These are phyloP conservation scores for Xylaria grammica DNA, from an alignment of 495 filamentous ascomycete genomes.

Conservation along the genomic window DNA sequence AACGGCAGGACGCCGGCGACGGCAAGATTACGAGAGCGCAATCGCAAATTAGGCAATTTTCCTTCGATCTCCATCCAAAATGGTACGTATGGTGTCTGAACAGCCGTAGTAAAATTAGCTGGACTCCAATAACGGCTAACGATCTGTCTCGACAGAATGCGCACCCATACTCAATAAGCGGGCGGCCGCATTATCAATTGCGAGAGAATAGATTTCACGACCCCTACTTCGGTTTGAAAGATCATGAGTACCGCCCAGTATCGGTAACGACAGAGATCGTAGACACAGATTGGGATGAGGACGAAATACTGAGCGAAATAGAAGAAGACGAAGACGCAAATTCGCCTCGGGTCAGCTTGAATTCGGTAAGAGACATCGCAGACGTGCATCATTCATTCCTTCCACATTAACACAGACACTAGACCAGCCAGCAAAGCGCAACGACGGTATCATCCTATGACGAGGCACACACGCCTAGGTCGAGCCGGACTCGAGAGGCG, in stretches of 20 bases:
- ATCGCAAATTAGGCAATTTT: constrained; percentile 23
- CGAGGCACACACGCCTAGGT: constrained; percentile 72
- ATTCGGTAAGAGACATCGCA: constrained; percentile 59
- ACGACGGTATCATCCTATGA: constrained; percentile 80
- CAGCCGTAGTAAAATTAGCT: not conserved
- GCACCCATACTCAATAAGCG: constrained; percentile 32
- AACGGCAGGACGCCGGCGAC: constrained; percentile 43
- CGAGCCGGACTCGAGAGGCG: constrained; percentile 45
- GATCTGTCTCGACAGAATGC: constrained; percentile 29
- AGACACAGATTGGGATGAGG: constrained; percentile 77
- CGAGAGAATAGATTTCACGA: constrained; percentile 52
- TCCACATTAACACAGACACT: constrained; percentile 33
- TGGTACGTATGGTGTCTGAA: constrained; percentile 25
- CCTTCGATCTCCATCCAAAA: constrained; percentile 25
- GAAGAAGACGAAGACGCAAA: constrained; percentile 61
- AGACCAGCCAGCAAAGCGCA: constrained; percentile 68
- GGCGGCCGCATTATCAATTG: constrained; percentile 51
- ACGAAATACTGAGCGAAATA: constrained; percentile 56
- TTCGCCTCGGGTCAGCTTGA: constrained; percentile 67
- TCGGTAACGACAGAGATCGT: constrained; percentile 74
- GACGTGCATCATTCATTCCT: constrained; percentile 3
- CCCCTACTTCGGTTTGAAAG: constrained; percentile 54
- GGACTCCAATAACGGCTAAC: not conserved
- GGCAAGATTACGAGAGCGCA: constrained; percentile 36
- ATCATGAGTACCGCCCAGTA: constrained; percentile 51